Base-by-base conservation (phyloP, 805 yeast genomes). In the Saccharomyces kudriavzevii region DNA sequence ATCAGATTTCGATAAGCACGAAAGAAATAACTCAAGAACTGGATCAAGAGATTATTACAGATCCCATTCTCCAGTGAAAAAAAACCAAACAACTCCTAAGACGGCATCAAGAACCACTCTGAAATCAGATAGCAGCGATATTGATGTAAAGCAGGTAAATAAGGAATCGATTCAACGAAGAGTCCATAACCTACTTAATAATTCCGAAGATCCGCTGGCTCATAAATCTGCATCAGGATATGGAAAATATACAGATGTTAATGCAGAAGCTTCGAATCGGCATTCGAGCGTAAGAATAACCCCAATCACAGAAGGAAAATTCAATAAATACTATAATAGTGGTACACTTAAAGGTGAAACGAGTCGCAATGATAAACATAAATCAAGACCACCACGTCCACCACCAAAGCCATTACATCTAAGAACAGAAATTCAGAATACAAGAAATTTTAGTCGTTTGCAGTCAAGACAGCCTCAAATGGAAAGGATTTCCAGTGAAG, bases 211-310 rank as follows among this genome's bases (percentile, higher is more conserved):
- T 9, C 22, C 45, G 2, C 52, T 49, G 40, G 52, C 47, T 45
- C 53, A 35, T 9, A 84, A 80, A 60, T 83, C 92, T 0, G 96
- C 96, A 0, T 68, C 75, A 4, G 96, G 96, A 0, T 89, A 90
- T 67, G 96, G 96, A 6, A 81, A 81, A 64, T 87, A 78, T 64
- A 83, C 91, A 0, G 84, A 77, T 49, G 30, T 49, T 22, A 22
- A 30, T 1, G 20, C n/a, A 14, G 27, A 14, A 40, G 9, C 43
- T 17, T 22, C 30, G 11, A 20, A 22, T 13, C 43, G 43, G 17
- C 43, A 35, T 17, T 35, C 43, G 8, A 35, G 43, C 17, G 43
- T 35, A 17, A 35, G 43, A 35, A 35, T 35, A 35, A 35, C 43
- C n/a, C 43, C 43, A 35, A 35, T 35, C 4, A 35, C 13, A 3